These are phyloP conservation scores for Hydrangea macrophylla DNA, from an alignment of 148 eudicot genomes.

Conservation along the genomic window DNA sequence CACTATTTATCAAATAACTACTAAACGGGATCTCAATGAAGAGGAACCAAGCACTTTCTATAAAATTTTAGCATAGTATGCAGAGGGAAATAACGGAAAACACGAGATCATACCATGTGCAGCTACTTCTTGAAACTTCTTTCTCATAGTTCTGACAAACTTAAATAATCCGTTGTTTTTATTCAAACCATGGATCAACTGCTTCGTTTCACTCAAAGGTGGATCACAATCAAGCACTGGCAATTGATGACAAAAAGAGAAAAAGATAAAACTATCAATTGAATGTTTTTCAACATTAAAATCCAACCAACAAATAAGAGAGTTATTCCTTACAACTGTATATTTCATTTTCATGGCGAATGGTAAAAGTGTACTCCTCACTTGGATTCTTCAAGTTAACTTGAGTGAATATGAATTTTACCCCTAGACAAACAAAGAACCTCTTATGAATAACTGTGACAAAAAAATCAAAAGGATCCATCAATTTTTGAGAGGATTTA, in stretches of 20 bases:
- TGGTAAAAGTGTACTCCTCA: conserved; percentile 65
- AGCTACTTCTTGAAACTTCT: conserved; percentile 67
- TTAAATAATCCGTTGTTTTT: conserved; percentile 61
- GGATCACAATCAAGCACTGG: conserved; percentile 87
- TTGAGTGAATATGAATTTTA: conserved; percentile 70
- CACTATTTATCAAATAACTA: not conserved
- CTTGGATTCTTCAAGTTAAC: conserved; percentile 51
- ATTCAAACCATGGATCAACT: conserved; percentile 54
- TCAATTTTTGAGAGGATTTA: conserved; percentile 7
- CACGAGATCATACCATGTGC: conserved; percentile 44
- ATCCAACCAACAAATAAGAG: not conserved
- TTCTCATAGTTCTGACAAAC: conserved; percentile 82
- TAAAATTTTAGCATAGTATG: not conserved
- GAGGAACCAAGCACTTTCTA: not conserved
- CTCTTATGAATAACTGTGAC: conserved; percentile 5
- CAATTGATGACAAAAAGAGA: not conserved
- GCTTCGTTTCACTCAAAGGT: conserved; percentile 37
- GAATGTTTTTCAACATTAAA: not conserved
- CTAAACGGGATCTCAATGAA: not conserved
- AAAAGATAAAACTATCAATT: not conserved
- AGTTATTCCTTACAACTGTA: conserved; percentile 63
- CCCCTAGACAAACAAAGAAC: conserved; percentile 43
- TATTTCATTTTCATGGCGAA: conserved; percentile 64
- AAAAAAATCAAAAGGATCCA: not conserved
- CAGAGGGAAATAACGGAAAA: conserved; percentile 11